Evolutionary conservation across 31 red algal genomes (phyloP), one percentile per base, ranked within the genome.

Genomic region (Bonnemaisonia californica): DNA sequence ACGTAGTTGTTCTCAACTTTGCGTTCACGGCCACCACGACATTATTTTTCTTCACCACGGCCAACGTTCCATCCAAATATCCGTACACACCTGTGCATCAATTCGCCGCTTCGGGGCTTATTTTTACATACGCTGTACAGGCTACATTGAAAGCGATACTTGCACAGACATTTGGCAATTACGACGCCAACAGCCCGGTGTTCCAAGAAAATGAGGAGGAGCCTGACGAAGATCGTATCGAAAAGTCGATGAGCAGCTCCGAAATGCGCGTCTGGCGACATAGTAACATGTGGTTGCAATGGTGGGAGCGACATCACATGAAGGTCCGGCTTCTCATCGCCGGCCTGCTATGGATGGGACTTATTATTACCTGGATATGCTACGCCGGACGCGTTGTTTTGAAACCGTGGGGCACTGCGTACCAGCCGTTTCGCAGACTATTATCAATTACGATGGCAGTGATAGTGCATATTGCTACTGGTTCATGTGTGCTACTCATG

Each of bases 51-150:
- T 68, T 83, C 41, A 4, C 65, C 5, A 90, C 87, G 4, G 87
- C 87, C 40, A 90, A 90, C 27, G 28, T 82, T 28, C 72, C 78
- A 21, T 83, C 87, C 29, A 51, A 7, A 39, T 38, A 32, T 7
- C 79, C 79, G 19, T 77, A 54, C n/a, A 71, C 73, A 8, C 27
- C 45, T 51, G 51, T 57, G 78, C 87, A 90, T 26, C 87, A 90
- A 54, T 39, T 77, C 41, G 79, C 71, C 31, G 87, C 87, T 12
- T 82, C 77, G 1, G 21, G 24, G 61, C 79, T 90, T 36, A 76
- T 90, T 35, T 7, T 76, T 5, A 48, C 41, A 27, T 66, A 76
- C 38, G 87, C 87, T n/a, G 79, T 59, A 42, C 83, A 87, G 62
- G 65, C 32, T 2, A 54, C 54, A 4, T 36, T 41, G 29, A 76